These are phyloP conservation scores for Pleurotus eryngii DNA, from an alignment of 768 basidiomycete genomes.

Conservation along the genomic window DNA sequence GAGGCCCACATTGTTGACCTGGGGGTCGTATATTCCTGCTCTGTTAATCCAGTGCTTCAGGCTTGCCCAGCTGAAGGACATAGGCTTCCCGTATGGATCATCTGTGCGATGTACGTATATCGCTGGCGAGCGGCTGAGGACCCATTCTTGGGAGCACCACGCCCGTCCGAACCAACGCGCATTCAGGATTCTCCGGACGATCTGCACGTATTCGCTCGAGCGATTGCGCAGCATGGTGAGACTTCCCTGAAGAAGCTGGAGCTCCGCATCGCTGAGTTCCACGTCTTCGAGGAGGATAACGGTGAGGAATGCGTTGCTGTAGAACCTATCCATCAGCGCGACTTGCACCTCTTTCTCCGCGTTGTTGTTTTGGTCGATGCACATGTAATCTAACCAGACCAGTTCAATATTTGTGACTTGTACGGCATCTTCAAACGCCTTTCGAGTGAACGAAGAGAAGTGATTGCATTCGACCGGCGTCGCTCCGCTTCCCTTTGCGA, in stretches of 20 bases:
- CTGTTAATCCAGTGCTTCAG: conserved; percentile 4
- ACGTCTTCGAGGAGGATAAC: conserved; percentile 3
- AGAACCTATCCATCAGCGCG: conserved; percentile 5
- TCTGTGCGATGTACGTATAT: background rate
- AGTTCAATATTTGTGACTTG: background rate
- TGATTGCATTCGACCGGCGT: background rate
- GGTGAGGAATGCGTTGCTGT: background rate
- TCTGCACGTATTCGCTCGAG: background rate
- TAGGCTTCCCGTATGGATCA: background rate
- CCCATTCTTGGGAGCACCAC: conserved; percentile 8
- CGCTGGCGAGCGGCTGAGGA: conserved; percentile 2
- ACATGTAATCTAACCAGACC: conserved; percentile 2
- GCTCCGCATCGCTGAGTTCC: background rate
- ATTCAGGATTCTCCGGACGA: background rate
- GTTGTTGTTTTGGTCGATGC: background rate
- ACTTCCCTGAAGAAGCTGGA: background rate
- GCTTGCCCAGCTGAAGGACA: conserved; percentile 1
- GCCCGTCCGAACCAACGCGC: conserved; percentile 4
- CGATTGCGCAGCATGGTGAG: background rate
- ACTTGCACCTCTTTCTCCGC: background rate
- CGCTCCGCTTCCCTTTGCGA: background rate
- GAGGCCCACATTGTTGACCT: background rate
- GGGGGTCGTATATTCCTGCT: background rate
- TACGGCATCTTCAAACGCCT: background rate
- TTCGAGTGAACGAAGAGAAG: background rate